These are phyloP conservation scores for Lentinus brumalis DNA, from an alignment of 768 basidiomycete genomes.

Conservation along the genomic window DNA sequence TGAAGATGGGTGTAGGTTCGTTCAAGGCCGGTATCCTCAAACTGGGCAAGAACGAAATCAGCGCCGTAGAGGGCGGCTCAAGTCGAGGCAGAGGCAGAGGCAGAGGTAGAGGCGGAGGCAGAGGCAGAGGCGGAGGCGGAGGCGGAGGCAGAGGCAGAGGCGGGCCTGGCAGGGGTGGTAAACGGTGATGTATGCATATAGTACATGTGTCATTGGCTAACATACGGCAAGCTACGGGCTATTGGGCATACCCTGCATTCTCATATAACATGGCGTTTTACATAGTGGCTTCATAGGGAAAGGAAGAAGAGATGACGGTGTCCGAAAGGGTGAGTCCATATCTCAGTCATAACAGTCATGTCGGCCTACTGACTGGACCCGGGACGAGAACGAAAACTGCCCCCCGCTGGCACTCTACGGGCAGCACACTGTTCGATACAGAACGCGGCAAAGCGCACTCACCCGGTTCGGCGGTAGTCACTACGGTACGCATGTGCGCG, in stretches of 20 bases:
- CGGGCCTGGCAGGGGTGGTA: constrained; percentile 27
- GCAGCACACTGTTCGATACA: background rate
- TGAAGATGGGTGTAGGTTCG: constrained; percentile 79
- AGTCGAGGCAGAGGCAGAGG: constrained; percentile 16
- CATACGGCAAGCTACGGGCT: background rate
- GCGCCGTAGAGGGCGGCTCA: constrained; percentile 32
- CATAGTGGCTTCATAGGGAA: background rate
- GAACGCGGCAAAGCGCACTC: constrained; percentile 1
- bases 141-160: constrained; percentile 23
- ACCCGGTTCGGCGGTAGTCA: constrained; percentile 15
- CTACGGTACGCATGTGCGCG: constrained; percentile 11
- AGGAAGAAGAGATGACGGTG: background rate
- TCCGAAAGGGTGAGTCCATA: background rate
- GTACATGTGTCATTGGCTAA: background rate
- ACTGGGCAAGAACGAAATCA: constrained; percentile 64
- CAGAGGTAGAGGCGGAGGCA: constrained; percentile 26
- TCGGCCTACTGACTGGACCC: constrained; percentile 1
- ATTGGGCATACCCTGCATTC: no score
- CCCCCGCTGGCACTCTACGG: constrained; percentile 4
- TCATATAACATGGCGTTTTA: background rate
- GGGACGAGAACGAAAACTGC: constrained; percentile 8
- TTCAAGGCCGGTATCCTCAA: constrained; percentile 71
- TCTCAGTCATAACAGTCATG: constrained; percentile 5
- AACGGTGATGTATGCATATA: constrained; percentile 7
- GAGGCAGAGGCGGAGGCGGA: constrained; percentile 26